Conservation (phyloP, 176 grass and related monocot species). For the Luzula sylvatica region DNA sequence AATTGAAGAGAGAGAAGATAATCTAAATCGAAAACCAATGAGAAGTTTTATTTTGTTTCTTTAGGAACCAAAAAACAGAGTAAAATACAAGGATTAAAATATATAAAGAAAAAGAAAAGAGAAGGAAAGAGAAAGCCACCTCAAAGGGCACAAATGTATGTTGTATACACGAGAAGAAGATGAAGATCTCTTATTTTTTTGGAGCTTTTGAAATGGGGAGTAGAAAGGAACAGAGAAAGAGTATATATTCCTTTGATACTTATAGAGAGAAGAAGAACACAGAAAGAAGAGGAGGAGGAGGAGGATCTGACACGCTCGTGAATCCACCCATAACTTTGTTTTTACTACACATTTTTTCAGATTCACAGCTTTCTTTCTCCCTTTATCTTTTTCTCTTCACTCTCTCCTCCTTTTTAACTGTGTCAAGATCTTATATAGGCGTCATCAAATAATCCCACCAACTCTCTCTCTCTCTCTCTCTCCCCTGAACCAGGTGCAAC, state of each 20-base stretch:
- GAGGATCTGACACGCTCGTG: conserved; percentile 20
- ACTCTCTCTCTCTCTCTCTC: conserved; percentile 1
- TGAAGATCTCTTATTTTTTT: neutral
- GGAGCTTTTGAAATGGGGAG: neutral
- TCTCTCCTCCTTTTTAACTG: conserved; percentile 1
- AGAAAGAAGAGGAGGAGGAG: too few species aligned
- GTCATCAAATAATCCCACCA: conserved; percentile 26
- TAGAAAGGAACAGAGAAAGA: neutral
- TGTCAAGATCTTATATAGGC: conserved; percentile 25
- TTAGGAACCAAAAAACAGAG: neutral
- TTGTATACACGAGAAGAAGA: neutral
- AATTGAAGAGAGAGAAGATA: conserved; percentile 4
- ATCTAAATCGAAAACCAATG: conserved; percentile 5
- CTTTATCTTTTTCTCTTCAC: conserved; percentile 13
- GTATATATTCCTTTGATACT: conserved; percentile 8
- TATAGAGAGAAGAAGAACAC: too few species aligned
- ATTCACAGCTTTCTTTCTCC: conserved; percentile 4
- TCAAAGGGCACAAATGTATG: neutral
- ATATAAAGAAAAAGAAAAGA: neutral
- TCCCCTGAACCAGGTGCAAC: neutral
- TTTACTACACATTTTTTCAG: conserved; percentile 12
- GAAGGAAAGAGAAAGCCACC: neutral
- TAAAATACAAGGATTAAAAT: neutral
- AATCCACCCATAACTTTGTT: conserved; percentile 27
- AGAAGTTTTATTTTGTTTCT: neutral